Evolutionary conservation across 2,329 filamentous ascomycete species (phyloP).

Genomic region (Microdochium bolleyi): DNA sequence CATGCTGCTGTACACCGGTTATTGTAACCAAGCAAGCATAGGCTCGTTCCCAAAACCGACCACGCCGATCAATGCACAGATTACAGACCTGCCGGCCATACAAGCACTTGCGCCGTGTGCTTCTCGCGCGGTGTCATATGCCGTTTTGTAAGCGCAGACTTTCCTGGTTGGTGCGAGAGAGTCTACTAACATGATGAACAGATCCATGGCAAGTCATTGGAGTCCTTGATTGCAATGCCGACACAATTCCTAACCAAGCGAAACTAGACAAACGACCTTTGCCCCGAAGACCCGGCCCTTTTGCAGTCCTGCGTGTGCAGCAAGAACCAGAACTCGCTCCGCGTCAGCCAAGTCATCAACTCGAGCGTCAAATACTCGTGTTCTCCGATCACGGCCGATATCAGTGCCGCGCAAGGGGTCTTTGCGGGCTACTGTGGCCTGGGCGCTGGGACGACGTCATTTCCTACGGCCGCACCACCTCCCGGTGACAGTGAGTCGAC

Average conservation of each 20-base stretch:
- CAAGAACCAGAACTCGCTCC: constrained; percentile 38
- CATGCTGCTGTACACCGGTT: constrained; percentile 32
- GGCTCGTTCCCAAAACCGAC: constrained; percentile 33
- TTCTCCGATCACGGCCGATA: constrained; percentile 34
- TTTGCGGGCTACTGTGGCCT: constrained; percentile 45
- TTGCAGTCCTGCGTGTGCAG: constrained; percentile 43
- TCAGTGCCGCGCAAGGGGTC: constrained; percentile 39
- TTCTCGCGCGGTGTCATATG: constrained; percentile 24
- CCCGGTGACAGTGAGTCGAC: constrained; percentile 40
- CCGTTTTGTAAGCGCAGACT: constrained; percentile 25
- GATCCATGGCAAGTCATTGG: constrained; percentile 21
- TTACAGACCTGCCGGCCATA: constrained; percentile 39
- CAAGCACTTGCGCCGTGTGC: constrained; percentile 35
- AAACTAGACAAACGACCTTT: constrained; percentile 22
- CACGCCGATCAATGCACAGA: constrained; percentile 34
- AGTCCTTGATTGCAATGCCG: not conserved
- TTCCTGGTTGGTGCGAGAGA: not conserved
- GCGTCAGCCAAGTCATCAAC: constrained; percentile 33
- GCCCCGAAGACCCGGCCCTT: constrained; percentile 28
- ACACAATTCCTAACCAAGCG: constrained; percentile 1
- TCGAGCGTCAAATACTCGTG: constrained; percentile 34
- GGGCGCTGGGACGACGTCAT: constrained; percentile 37
- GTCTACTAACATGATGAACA: constrained; percentile 7
- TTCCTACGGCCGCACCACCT: constrained; percentile 35
- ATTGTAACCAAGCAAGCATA: constrained; percentile 35